These are phyloP conservation scores for Penicillium sp. DNA, from an alignment of 2,329 filamentous ascomycete species.

Conservation along the genomic window DNA sequence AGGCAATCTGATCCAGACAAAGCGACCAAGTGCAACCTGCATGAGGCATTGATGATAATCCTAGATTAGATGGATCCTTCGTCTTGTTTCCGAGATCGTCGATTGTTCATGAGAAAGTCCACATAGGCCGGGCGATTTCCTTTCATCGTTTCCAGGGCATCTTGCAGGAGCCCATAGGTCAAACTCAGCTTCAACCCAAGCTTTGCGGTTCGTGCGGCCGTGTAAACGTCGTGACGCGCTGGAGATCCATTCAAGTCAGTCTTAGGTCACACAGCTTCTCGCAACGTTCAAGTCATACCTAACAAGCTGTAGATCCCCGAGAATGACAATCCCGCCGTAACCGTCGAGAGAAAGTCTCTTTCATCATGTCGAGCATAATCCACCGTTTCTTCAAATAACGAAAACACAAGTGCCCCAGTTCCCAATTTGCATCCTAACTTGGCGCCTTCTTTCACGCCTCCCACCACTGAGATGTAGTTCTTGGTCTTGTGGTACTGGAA, in stretches of 20 bases:
- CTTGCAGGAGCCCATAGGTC: constrained; percentile 74
- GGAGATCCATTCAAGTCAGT: constrained; percentile 16
- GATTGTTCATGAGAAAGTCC: constrained; percentile 55
- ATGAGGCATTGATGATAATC: not conserved
- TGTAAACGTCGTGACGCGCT: constrained; percentile 75
- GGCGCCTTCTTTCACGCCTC: constrained; percentile 70
- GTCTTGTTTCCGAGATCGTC: constrained; percentile 23
- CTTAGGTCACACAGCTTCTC: not conserved
- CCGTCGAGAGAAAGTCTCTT: constrained; percentile 73
- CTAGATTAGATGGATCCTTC: constrained; percentile 16
- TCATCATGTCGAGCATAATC: constrained; percentile 57
- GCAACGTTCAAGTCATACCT: constrained; percentile 51
- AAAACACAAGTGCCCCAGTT: constrained; percentile 68
- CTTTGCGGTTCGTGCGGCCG: constrained; percentile 70
- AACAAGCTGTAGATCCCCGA: constrained; percentile 81
- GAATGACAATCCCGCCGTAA: constrained; percentile 74
- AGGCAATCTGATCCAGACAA: too few relatives aligned
- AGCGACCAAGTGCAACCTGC: not conserved
- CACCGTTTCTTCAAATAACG: constrained; percentile 77
- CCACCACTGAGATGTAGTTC: constrained; percentile 79
- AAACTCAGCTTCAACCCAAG: constrained; percentile 73
- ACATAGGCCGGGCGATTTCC: constrained; percentile 71
- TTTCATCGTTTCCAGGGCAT: constrained; percentile 61
- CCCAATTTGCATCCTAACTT: constrained; percentile 66
- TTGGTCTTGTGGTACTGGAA: constrained; percentile 99